Conservation (phyloP, 2,329 filamentous ascomycete genomes). For the Pseudovirgaria hyperparasitica region DNA sequence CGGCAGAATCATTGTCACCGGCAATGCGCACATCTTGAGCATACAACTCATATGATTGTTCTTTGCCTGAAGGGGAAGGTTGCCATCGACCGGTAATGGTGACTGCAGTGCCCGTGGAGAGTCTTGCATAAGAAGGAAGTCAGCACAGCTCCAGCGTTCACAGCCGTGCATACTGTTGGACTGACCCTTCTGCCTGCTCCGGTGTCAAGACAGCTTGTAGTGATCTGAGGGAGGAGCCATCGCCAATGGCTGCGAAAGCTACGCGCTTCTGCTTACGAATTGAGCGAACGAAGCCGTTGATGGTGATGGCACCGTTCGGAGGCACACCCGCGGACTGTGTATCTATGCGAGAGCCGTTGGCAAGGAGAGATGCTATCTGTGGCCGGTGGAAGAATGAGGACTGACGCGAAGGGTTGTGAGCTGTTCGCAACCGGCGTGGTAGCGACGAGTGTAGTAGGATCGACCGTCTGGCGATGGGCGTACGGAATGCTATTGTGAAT, state of each 20-base stretch:
- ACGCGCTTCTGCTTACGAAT: slow-evolving; percentile 75
- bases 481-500: too few relatives aligned
- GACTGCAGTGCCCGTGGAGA: slow-evolving; percentile 72
- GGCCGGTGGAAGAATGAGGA: too few relatives aligned
- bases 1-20: slow-evolving; percentile 67
- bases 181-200: slow-evolving; percentile 59
- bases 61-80: slow-evolving; percentile 49
- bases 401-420: too few relatives aligned
- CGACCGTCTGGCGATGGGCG: too few relatives aligned
- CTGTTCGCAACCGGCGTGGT: too few relatives aligned
- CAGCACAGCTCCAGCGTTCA: slow-evolving; percentile 5
- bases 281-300: slow-evolving; percentile 73
- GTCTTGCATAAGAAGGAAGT: slow-evolving; percentile 36
- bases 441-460: too few relatives aligned
- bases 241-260: slow-evolving; percentile 73
- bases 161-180: too few relatives aligned
- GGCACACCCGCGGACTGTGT: too few relatives aligned
- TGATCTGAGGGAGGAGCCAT: slow-evolving; percentile 69
- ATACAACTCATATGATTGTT: slow-evolving; percentile 70
- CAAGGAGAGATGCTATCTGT: too few relatives aligned
- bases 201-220: slow-evolving; percentile 72
- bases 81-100: slow-evolving; percentile 67
- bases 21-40: slow-evolving; percentile 56
- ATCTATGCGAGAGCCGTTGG: too few relatives aligned
- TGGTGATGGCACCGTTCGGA: too few relatives aligned